These are phyloP conservation scores for Aspergillus sparsus DNA, from an alignment of 495 filamentous ascomycete genomes.

Conservation along the genomic window DNA sequence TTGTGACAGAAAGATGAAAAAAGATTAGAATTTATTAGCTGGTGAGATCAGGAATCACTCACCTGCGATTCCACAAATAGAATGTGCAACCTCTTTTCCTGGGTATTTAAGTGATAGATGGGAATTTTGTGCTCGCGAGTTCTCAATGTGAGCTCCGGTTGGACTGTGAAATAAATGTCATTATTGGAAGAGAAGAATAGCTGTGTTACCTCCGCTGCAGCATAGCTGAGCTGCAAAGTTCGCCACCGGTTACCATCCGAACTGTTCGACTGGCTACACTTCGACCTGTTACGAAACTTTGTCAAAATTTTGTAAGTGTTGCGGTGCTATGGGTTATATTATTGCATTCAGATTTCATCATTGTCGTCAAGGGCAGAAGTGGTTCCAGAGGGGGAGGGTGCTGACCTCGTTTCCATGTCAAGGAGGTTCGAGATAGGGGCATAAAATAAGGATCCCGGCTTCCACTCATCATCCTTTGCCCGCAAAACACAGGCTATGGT, in stretches of 20 bases:
- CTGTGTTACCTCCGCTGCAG: background rate
- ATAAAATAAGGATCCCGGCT: no score
- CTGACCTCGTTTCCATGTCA: background rate
- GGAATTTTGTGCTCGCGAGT: background rate
- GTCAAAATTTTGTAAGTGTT: no score
- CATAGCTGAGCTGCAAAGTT: background rate
- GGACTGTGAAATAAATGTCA: conserved; percentile 1
- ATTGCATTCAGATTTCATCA: background rate
- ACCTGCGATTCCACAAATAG: conserved; percentile 1
- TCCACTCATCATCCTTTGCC: background rate
- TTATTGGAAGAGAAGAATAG: background rate
- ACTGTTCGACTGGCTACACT: background rate
- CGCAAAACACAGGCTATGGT: background rate
- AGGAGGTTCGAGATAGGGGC: background rate
- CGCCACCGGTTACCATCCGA: background rate
- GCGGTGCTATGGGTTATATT: no score
- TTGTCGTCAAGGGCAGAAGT: background rate
- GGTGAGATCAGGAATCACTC: background rate
- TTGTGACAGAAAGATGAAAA: no score
- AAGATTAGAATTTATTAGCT: background rate
- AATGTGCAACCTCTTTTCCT: background rate
- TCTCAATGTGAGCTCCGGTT: background rate
- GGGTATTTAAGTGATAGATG: conserved; percentile 1
- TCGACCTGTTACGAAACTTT: no score
- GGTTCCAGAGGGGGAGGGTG: background rate